phyloP scores from a whole-genome alignment of 495 filamentous ascomycete genomes.

The Letharia lupina region DNA sequence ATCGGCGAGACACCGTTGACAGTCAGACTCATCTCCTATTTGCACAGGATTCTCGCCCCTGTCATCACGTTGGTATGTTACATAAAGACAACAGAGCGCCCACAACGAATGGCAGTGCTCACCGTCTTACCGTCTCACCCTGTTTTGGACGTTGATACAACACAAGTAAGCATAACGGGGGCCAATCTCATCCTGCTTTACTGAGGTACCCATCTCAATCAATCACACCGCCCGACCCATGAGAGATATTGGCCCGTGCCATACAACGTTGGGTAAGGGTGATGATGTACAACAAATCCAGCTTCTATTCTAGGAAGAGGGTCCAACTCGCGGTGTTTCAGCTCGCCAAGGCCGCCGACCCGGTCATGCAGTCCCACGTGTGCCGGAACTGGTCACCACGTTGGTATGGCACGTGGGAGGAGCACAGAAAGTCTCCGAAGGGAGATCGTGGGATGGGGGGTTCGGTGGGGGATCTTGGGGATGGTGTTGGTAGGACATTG shows the following conservation, averaged over 20 bases:
- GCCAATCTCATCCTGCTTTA: no score
- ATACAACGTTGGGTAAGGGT: no score
- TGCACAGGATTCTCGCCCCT: not conserved
- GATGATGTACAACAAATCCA: not conserved
- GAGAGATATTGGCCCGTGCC: no score
- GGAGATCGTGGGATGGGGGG: not conserved
- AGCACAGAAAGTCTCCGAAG: not conserved
- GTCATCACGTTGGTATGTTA: not conserved
- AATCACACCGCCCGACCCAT: no score
- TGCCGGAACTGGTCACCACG: not conserved
- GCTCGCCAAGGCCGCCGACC: not conserved
- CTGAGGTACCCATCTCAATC: no score
- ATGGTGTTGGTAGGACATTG: no score
- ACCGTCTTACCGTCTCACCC: not conserved
- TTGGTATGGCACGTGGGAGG: not conserved
- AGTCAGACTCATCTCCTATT: not conserved
- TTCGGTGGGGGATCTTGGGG: no score
- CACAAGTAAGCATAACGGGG: not conserved
- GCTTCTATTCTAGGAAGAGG: not conserved
- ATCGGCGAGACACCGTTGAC: not conserved
- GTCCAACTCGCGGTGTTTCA: not conserved
- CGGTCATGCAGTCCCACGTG: not conserved
- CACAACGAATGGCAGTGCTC: not conserved
- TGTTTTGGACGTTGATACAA: not conserved
- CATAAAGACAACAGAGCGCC: not conserved